Evolutionary conservation across 1,284 basidiomycete genomes (phyloP).

Genomic region (Cutaneotrichosporon sp.): DNA sequence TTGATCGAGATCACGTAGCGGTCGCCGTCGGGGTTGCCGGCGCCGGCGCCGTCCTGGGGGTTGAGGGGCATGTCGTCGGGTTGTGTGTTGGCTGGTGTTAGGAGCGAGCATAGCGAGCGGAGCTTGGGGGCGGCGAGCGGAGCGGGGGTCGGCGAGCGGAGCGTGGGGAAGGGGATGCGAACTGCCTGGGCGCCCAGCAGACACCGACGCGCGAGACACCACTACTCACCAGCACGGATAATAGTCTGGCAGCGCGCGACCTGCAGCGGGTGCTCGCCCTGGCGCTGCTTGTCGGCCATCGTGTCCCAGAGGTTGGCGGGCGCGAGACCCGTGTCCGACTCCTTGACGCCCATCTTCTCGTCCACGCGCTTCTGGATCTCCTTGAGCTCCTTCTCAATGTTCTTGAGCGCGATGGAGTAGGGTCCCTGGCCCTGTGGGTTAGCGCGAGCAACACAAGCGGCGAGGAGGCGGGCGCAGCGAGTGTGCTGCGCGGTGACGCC

Average conservation of each 20-base stretch:
- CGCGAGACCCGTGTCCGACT: constrained; percentile 96
- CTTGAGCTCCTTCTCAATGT: constrained; percentile 89
- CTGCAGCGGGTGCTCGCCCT: constrained; percentile 90
- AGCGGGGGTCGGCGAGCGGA: too few species aligned
- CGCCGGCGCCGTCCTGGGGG: constrained; percentile 53
- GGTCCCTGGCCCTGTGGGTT: constrained; percentile 87
- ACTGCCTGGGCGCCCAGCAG: too few species aligned
- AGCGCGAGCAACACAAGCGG: too few species aligned
- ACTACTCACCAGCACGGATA: constrained; percentile 65
- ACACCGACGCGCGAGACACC: too few species aligned
- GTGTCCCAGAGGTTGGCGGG: constrained; percentile 97
- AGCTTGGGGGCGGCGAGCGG: too few species aligned
- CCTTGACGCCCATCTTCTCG: constrained; percentile 97
- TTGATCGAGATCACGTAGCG: constrained; percentile 99
- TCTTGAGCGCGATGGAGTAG: constrained; percentile 85
- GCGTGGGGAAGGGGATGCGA: too few species aligned
- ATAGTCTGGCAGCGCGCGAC: constrained; percentile 99
- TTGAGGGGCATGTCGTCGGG: constrained; percentile 58
- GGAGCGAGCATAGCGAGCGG: not conserved
- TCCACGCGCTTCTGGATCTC: constrained; percentile 97
- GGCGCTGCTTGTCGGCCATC: constrained; percentile 73
- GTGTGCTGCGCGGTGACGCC: too few species aligned
- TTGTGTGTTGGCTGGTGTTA: constrained; percentile 59
- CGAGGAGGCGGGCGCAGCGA: not conserved
- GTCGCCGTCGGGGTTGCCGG: constrained; percentile 72